phyloP scores from a whole-genome alignment of 805 yeast genomes.

The Pichia manshurica region DNA sequence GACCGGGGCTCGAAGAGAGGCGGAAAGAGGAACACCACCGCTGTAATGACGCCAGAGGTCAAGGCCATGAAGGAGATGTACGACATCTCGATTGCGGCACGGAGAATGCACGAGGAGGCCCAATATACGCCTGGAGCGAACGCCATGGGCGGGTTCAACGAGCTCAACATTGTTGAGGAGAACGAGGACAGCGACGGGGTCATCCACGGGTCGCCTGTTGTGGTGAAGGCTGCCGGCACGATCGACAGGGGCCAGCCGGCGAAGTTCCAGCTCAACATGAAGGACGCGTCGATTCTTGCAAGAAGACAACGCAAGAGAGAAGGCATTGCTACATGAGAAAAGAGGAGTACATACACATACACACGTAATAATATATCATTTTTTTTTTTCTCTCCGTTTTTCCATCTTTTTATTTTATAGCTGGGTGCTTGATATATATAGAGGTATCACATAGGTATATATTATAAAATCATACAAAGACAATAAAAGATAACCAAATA shows the following conservation, averaged over 20 bases:
- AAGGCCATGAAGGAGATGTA: constrained; percentile 55
- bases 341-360: too few relatives aligned
- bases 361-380: too few relatives aligned
- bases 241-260: background rate
- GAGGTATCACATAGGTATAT: background rate
- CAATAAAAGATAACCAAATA: background rate
- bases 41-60: constrained; percentile 51
- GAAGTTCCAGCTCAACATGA: constrained; percentile 42
- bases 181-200: constrained; percentile 11
- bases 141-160: constrained; percentile 8
- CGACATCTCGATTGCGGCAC: constrained; percentile 57
- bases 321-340: background rate
- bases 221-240: background rate
- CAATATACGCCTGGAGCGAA: background rate
- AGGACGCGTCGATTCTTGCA: constrained; percentile 49
- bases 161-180: constrained; percentile 8
- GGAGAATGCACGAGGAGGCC: constrained; percentile 49
- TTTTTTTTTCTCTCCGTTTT: too few relatives aligned
- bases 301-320: constrained; percentile 32
- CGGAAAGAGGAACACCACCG: constrained; percentile 17
- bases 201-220: background rate
- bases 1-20: background rate
- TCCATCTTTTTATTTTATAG: background rate
- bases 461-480: background rate
- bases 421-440: background rate